Base-by-base conservation (phyloP, 164 flowering plant genomes). In the Macadamia integrifolia region DNA sequence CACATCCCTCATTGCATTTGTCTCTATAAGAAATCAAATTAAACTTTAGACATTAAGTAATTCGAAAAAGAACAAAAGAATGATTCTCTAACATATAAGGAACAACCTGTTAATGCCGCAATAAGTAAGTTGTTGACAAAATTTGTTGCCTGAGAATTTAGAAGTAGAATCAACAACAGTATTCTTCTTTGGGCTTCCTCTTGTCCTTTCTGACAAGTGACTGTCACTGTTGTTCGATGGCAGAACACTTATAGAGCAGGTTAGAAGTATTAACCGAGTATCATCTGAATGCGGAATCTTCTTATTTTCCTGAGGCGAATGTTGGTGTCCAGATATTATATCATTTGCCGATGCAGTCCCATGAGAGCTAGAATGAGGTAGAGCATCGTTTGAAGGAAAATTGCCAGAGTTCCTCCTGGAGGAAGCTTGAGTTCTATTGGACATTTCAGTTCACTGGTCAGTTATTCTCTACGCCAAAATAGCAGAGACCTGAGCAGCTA, bases 131-230 rank as follows among this genome's bases (percentile, higher is more conserved):
- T 67, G 70, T 35, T 58, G 71, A 17, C 53, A 60, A 40, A 7
- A 56, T 30, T 73, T 68, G 52, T 32, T 43, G 11, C 18, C 48
- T 60, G 56, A 60, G 13, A 32, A 60, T 46, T 11, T 60, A 31
- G 46, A 43, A 59, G 70, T 44, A 60, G 70, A 68, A 60, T 59
- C 64, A 60, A 7, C 9, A 17, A 31, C 29, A 60, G 64, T 40
- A 40, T 31, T 14, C 29, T 32, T 55, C 48, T 40, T 18, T 1
- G 55, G 29, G n/a, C 62, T 60, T 23, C 18, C 61, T 68, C 52
- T 48, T 18, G 18, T 50, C n/a, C 28, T 35, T 50, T 30, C 17
- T 13, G 44, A 46, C 48, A 43, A 43, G 48, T 43, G 48, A 49
- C 6, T 23, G n/a, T 50, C 31, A 53, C 40, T 58, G 12, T 18